Evolutionary conservation across 306 rosid genomes (phyloP).

Genomic region (Gynostemma pentaphyllum): DNA sequence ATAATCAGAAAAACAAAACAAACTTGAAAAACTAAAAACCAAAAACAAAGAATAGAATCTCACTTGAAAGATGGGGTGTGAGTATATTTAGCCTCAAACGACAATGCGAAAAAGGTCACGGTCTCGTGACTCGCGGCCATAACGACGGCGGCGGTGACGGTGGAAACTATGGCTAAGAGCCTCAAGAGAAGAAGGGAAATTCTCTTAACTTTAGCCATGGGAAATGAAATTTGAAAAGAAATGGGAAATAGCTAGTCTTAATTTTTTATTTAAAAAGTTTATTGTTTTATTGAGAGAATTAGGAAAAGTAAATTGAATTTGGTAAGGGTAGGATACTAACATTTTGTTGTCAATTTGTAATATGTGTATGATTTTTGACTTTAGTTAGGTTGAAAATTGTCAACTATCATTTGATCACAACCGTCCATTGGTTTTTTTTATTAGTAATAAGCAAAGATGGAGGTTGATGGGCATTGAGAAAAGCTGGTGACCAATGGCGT

Average conservation of each 20-base stretch:
- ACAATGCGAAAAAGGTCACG: constrained; percentile 19
- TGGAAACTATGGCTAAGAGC: constrained; percentile 55
- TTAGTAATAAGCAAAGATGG: no score
- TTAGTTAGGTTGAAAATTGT: background rate
- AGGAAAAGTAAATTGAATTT: no score
- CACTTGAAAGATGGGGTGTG: constrained; percentile 60
- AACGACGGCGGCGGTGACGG: constrained; percentile 52
- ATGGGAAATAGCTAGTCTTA: background rate
- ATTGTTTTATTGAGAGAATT: no score
- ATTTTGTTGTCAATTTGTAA: no score
- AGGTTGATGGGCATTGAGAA: no score
- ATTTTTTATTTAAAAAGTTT: no score
- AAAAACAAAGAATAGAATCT: constrained; percentile 2
- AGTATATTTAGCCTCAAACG: constrained; percentile 58
- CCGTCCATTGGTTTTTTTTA: no score
- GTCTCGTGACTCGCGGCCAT: constrained; percentile 71
- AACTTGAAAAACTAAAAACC: background rate
- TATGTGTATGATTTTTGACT: background rate
- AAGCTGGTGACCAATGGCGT: constrained; percentile 7
- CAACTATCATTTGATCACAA: no score
- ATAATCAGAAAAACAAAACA: background rate
- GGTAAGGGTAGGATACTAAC: no score
- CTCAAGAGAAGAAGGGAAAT: constrained; percentile 37
- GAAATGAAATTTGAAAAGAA: background rate
- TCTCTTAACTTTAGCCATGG: constrained; percentile 36